Conservation (phyloP, 1,284 basidiomycete species). For the Heterobasidion annosum region DNA sequence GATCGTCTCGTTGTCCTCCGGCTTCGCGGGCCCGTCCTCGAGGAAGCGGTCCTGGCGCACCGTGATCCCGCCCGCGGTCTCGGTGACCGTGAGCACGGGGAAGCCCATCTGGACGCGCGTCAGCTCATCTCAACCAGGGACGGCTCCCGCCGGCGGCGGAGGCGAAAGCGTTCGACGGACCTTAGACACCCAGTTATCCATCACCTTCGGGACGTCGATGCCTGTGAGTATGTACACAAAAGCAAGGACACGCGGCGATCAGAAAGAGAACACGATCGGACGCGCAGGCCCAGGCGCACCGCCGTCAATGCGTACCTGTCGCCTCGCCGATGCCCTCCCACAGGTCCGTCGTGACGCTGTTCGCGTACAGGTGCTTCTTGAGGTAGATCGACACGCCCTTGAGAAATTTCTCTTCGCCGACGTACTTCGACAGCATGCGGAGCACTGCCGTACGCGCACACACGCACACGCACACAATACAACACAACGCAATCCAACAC, state of each 20-base stretch:
- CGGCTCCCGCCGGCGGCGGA: not conserved
- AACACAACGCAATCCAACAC: no score
- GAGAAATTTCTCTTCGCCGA: conserved; percentile 86
- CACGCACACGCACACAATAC: no score
- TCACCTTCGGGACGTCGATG: conserved; percentile 72
- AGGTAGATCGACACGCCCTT: conserved; percentile 89
- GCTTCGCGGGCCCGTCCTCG: conserved; percentile 70
- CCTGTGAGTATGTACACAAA: conserved; percentile 25
- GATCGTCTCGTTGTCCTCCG: conserved; percentile 85
- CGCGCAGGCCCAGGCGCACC: not conserved
- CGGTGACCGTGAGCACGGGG: conserved; percentile 84
- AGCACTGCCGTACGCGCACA: conserved; percentile 45
- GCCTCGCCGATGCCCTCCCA: conserved; percentile 85
- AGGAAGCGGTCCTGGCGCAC: conserved; percentile 92
- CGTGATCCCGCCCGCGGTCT: conserved; percentile 59
- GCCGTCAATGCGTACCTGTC: conserved; percentile 31
- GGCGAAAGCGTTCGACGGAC: conserved; percentile 24
- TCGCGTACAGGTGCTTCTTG: conserved; percentile 79
- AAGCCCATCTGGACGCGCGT: conserved; percentile 54
- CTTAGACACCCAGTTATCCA: conserved; percentile 92
- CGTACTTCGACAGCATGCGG: conserved; percentile 85
- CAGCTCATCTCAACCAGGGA: not conserved
- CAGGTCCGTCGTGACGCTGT: conserved; percentile 81
- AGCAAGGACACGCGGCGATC: not conserved
- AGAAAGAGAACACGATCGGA: not conserved